Evolutionary conservation across 2,329 filamentous ascomycete species (phyloP).

Genomic region (Aphanocladium album): DNA sequence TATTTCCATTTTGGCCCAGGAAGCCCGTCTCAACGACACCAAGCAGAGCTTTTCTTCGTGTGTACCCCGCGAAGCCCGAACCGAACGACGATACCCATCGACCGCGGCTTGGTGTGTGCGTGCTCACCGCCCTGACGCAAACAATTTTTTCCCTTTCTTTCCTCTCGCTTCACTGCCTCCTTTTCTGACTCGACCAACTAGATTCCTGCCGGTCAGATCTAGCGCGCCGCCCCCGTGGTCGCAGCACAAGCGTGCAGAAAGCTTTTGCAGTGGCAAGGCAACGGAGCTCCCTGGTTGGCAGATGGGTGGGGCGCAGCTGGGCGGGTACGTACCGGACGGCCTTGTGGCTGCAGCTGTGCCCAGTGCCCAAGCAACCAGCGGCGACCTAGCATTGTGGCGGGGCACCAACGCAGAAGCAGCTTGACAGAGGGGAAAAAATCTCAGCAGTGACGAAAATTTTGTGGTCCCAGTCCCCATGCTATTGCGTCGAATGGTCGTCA

Average conservation of each 20-base stretch:
- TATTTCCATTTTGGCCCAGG: background rate
- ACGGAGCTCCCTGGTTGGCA: slow-evolving; percentile 10
- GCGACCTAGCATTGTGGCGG: background rate
- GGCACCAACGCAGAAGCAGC: background rate
- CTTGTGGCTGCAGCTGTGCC: slow-evolving; percentile 1
- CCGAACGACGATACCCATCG: background rate
- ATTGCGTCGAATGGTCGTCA: slow-evolving; percentile 6
- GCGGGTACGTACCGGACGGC: background rate
- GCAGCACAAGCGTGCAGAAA: background rate
- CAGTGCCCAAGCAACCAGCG: background rate
- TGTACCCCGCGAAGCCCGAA: background rate
- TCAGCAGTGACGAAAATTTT: slow-evolving; percentile 8
- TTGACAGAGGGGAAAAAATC: background rate
- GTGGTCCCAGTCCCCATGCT: background rate
- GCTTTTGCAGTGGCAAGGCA: slow-evolving; percentile 11
- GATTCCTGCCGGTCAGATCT: background rate
- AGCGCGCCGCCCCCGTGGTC: background rate
- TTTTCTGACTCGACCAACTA: background rate
- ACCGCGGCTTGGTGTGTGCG: background rate
- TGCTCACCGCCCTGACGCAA: slow-evolving; percentile 8
- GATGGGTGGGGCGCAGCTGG: slow-evolving; percentile 3
- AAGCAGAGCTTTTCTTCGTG: background rate
- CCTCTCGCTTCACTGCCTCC: background rate
- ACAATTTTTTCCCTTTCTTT: background rate
- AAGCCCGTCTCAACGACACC: background rate